Evolutionary conservation across 306 rosid species (phyloP), one percentile per base, ranked within the genome.

Genomic region (Medicago arabica): DNA sequence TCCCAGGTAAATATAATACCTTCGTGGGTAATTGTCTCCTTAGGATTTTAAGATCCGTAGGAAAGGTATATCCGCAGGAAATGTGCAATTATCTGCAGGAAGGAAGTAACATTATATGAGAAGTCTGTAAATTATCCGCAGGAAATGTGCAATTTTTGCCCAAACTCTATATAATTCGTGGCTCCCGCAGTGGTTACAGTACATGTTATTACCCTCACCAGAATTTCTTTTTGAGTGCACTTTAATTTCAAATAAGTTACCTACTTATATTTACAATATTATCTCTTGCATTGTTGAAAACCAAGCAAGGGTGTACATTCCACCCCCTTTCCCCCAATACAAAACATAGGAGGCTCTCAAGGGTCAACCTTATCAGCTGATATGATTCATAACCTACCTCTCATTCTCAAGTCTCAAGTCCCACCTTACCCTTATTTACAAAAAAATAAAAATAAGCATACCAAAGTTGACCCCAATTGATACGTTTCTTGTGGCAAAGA

Each of bases 401-500:
- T 7, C 6, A 17, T 38, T 50, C 19, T 7, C 6, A 17, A 19
- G 39, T 50, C 14, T 28, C 31, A 28, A 28, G 31, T 25, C 13
- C 25, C 10, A 58, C 34, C 7, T 15, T 55, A 31, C 40, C 21
- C 9, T 21, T 11, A 25, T 5, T 55, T 13, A 1, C 13, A 62
- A 15, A 8, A 18, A 17, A 6, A 0, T 38, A 59, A 47, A 57
- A 38, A 8, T 16, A 9, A 5, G 8, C 13, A 63, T 9, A 50
- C 6, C 16, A 41, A 61, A 74, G 39, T 69, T 68, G 87, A 78
- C 51, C 34, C 47, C 7, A 40, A 39, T 7, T 16, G 72, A 69
- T 69, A 15, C 60, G 6, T 12, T 50, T 68, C 46, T 85, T 81
- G 81, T 74, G 83, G 81, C 88, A 85, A 85, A 74, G 71, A 75